Percentiles rank a stretch among this genome's conserved stretches.
These are phyloP conservation scores for Cercophora newfieldiana DNA, from an alignment of 495 filamentous ascomycete genomes.

Conservation along the genomic window DNA sequence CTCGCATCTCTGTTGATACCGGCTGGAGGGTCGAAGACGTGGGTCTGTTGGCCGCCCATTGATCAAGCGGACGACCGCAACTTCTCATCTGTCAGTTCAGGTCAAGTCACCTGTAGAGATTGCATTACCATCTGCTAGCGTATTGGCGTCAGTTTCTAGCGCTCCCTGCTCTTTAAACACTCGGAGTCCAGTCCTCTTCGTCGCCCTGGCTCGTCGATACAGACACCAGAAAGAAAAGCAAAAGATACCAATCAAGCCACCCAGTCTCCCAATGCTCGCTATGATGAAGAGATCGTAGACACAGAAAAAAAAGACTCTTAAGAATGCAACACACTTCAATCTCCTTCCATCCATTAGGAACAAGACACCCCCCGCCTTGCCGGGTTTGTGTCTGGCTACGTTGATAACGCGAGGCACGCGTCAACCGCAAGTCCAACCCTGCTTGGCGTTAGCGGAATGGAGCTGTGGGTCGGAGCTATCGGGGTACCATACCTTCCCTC, in stretches of 20 bases:
- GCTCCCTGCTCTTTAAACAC: neutral
- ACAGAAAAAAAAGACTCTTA: neutral
- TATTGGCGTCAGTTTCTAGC: too few species aligned
- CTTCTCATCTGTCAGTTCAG: too few species aligned
- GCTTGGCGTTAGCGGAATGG: slow-evolving; percentile 25
- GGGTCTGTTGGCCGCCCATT: too few species aligned
- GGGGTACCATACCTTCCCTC: slow-evolving; percentile 72
- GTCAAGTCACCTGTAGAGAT: too few species aligned
- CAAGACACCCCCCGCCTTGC: neutral
- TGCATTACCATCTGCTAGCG: too few species aligned
- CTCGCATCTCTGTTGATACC: too few species aligned
- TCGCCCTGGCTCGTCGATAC: neutral
- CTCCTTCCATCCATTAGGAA: neutral
- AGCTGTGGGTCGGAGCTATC: neutral
- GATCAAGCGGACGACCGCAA: too few species aligned
- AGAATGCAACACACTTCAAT: slow-evolving; percentile 3
- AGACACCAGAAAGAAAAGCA: neutral
- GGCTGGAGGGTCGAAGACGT: too few species aligned
- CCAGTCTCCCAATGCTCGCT: slow-evolving; percentile 16
- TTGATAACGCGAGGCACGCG: slow-evolving; percentile 80
- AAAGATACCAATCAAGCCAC: neutral
- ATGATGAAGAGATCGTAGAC: slow-evolving; percentile 3
- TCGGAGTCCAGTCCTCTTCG: neutral
- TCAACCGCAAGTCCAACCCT: slow-evolving; percentile 90
- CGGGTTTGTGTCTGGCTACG: slow-evolving; percentile 28